Evolutionary conservation across 1,284 basidiomycete genomes (phyloP), one percentile per base, ranked within the genome.

Genomic region (Austroboletus niveus): DNA sequence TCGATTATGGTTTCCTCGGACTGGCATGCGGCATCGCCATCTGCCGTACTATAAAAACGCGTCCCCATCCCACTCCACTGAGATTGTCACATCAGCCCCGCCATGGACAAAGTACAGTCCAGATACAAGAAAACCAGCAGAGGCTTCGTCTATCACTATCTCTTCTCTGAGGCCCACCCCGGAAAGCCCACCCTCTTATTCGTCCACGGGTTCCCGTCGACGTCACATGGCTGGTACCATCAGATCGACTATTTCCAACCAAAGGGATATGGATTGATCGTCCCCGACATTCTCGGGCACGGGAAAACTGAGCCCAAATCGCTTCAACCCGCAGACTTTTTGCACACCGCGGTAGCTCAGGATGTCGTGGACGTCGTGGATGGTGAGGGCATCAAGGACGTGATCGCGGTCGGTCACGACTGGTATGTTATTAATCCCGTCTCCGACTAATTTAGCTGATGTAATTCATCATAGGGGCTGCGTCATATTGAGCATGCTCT

Each of bases 261-360:
- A 24, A 65, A 62, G 38, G 80, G 80, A 20, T 80, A 74, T 47
- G 72, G 78, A 14, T 49, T 80, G 29, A 60, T 81, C 51, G 75
- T 73, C 8, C 80, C 78, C 1, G 76, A 80, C 59, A 70, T 76
- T 62, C 68, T 80, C 11, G 80, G 79, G 10, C 75, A 72, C 31
- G 78, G 78, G 12, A 71, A 62, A 15, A 78, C 77, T 8, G 73
- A 63, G 42, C 74, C 67, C 53, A 80, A 78, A 61, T 73, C 79
- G 4, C 57, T 52, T 0, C 66, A 73, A 14, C 59, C 69, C 3
- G 57, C 58, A 6, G 57, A 62, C n/a, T 81, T 80, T 57, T 58
- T 68, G 30, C 67, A 66, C 20, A 74, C 70, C 40, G 63, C 59
- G 14, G 48, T 78, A 10, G 64, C 54, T 6, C 65, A 66, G 20